These are phyloP conservation scores for Metschnikowia koreensis DNA, from an alignment of 805 yeast genomes.

Conservation along the genomic window DNA sequence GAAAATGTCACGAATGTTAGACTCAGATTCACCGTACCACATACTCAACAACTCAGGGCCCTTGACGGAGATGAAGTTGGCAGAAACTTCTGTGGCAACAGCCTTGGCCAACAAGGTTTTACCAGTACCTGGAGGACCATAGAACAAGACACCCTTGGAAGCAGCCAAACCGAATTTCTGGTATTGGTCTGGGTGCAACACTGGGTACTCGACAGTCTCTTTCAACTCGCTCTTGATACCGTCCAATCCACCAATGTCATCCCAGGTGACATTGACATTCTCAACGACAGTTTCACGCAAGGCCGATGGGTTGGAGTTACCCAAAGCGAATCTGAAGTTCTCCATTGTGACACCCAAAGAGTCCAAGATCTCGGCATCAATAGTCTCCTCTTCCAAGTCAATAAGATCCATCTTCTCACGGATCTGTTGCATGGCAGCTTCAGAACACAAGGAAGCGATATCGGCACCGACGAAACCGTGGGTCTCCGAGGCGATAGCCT, in stretches of 20 bases:
- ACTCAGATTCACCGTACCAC: slow-evolving; percentile 99
- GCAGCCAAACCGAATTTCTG: slow-evolving; percentile 98
- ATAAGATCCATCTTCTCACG: slow-evolving; percentile 99
- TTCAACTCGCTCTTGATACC: slow-evolving; percentile 93
- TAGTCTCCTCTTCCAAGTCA: slow-evolving; percentile 92
- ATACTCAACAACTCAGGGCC: slow-evolving; percentile 96
- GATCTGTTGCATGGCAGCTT: slow-evolving; percentile 99
- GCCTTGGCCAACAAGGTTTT: slow-evolving; percentile 97
- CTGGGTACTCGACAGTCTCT: slow-evolving; percentile 99
- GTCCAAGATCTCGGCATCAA: slow-evolving; percentile 95
- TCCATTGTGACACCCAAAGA: slow-evolving; percentile 98
- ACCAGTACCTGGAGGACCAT: slow-evolving; percentile 99
- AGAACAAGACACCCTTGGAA: slow-evolving; percentile 96
- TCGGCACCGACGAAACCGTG: slow-evolving; percentile 99
- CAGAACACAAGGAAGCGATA: slow-evolving; percentile 97
- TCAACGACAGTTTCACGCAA: slow-evolving; percentile 99
- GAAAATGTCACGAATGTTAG: slow-evolving; percentile 94
- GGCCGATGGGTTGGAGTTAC: slow-evolving; percentile 98
- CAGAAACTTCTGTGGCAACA: slow-evolving; percentile 98
- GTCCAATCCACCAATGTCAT: slow-evolving; percentile 98
- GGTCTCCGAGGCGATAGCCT: slow-evolving; percentile 93
- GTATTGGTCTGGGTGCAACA: slow-evolving; percentile 97
- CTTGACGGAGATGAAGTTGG: slow-evolving; percentile 94
- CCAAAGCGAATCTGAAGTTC: slow-evolving; percentile 95
- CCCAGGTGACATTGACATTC: slow-evolving; percentile 98